Percentiles rank a stretch among this genome's conserved stretches.
phyloP scores from a whole-genome alignment of 2,329 filamentous ascomycete species.

The Emericellopsis atlantica region DNA sequence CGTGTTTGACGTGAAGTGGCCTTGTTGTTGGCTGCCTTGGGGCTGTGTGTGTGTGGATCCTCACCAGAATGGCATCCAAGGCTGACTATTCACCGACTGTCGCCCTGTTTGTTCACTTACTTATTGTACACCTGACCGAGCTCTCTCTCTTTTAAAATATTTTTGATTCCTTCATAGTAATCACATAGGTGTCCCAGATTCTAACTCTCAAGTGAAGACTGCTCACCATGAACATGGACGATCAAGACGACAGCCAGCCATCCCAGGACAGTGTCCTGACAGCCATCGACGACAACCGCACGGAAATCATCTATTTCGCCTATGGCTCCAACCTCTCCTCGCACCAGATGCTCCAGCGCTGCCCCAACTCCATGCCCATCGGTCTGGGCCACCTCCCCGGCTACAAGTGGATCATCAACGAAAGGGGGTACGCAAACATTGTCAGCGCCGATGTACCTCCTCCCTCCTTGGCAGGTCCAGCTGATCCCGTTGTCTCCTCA shows the following conservation, averaged over 20 bases:
- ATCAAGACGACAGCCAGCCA: constrained; percentile 16
- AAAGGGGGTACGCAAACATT: constrained; percentile 58
- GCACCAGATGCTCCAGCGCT: constrained; percentile 50
- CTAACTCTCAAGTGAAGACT: no score
- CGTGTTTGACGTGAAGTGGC: no score
- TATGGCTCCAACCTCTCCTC: constrained; percentile 60
- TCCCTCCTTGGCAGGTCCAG: no score
- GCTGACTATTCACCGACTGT: no score
- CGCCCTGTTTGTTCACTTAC: no score
- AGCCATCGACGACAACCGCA: constrained; percentile 18
- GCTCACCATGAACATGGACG: constrained; percentile 8
- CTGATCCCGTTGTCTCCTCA: neutral
- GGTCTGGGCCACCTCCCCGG: constrained; percentile 42
- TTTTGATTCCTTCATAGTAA: no score
- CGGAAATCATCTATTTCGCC: constrained; percentile 48
- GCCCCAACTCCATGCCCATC: constrained; percentile 40
- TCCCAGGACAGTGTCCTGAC: constrained; percentile 22
- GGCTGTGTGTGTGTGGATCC: no score
- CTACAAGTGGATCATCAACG: constrained; percentile 56
- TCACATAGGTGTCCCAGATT: no score
- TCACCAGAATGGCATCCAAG: no score
- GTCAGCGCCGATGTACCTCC: constrained; percentile 15
- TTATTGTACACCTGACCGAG: no score
- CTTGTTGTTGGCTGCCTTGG: no score
- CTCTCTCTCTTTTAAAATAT: no score